Evolutionary conservation across 176 grass and related monocot genomes (phyloP).

Genomic region (Areca catechu): DNA sequence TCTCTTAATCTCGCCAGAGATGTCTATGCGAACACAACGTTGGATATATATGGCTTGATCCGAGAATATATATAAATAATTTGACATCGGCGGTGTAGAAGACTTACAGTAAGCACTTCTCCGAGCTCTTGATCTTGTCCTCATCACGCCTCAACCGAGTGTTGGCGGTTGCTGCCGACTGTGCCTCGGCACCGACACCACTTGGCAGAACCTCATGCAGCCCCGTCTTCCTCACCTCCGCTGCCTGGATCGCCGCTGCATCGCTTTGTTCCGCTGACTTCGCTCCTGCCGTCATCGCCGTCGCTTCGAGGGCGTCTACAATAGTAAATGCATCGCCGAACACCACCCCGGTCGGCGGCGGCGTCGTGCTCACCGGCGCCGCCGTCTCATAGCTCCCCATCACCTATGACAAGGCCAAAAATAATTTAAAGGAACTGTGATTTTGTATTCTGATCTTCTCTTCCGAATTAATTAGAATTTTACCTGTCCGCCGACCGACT

Average conservation of each 20-base stretch:
- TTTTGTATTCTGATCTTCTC: too few species aligned
- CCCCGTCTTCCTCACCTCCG: slow-evolving; percentile 37
- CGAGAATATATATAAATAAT: too few species aligned
- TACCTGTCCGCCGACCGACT: too few species aligned
- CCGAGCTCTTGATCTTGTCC: slow-evolving; percentile 48
- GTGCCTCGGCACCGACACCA: slow-evolving; percentile 35
- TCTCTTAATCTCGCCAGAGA: too few species aligned
- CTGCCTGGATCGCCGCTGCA: slow-evolving; percentile 61
- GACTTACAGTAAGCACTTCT: slow-evolving; percentile 47
- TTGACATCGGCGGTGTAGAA: background rate
- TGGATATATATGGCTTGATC: too few species aligned
- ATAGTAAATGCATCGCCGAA: slow-evolving; percentile 34
- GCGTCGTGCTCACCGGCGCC: background rate
- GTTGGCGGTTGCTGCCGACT: slow-evolving; percentile 39
- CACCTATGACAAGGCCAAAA: too few species aligned
- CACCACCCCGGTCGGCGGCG: background rate
- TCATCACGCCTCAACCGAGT: slow-evolving; percentile 9
- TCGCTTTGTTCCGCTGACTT: slow-evolving; percentile 59
- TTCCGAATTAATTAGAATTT: too few species aligned
- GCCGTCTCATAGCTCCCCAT: background rate
- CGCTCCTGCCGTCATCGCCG: slow-evolving; percentile 18
- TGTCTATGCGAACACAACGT: too few species aligned
- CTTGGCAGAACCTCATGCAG: slow-evolving; percentile 22
- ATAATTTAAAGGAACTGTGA: too few species aligned
- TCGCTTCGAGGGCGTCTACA: slow-evolving; percentile 55